Base-by-base conservation (phyloP, 352 stramenopile genomes). In the Peronosclerospora sorghi region DNA sequence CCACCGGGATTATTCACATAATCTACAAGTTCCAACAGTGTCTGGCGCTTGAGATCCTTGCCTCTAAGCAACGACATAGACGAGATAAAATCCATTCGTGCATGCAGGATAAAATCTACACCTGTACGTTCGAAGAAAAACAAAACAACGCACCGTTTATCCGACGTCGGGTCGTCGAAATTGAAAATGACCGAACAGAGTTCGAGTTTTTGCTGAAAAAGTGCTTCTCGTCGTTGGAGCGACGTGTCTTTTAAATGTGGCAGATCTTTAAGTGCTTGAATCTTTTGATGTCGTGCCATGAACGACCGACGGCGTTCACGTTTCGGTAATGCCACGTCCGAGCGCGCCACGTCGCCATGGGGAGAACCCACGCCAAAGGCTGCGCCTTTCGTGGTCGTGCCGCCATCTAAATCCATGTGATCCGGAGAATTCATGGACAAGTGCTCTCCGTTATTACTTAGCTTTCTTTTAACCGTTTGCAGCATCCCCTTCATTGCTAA, bases 21-120 rank as follows among this genome's bases (percentile, higher is more conserved):
- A 69, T 99, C 96, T 19, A 98, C 95, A 5, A 99, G 79, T 64
- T 99, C 96, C 27, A 99, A 73, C 13, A 99, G 70, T 28, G 96
- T 99, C 58, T 98, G 94, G 23, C 96, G 87, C 73, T 99, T 99
- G 50, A 98, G 81, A 55, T 99, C 96, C 61, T 89, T 89, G 35
- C 79, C 78, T 44, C 77, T 90, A 41, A 53, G 23, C 18, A 49
- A 37, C 14, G 41, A 8, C 43, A 21, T 85, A 35, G 51, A 28
- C 27, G 38, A 39, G 15, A 44, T 15, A 32, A 23, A 39, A 27
- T 45, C 35, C 42, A 26, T 26, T 26, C 21, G 21, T 26, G 17
- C 4, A 35, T 5, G 8, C 0, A 35, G 5, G 8, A 35, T 20
- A 5, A 58, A 45, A 48, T 21, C 35, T 37, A 56, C 10, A n/a